phyloP scores from a whole-genome alignment of 73 alveolate species.

The Uronychia setigera region DNA sequence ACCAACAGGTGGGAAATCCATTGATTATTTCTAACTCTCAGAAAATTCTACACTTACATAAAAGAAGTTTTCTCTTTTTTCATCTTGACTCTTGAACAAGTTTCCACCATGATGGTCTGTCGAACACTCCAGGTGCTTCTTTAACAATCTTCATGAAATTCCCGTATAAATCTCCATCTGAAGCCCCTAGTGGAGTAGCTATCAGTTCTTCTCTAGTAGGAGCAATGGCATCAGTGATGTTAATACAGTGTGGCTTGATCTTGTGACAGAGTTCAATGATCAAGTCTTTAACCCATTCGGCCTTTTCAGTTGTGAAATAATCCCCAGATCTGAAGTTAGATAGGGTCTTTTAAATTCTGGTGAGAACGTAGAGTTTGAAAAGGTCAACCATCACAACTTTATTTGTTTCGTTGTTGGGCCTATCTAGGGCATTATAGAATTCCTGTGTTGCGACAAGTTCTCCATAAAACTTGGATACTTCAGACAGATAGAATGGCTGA shows the following conservation, averaged over 20 bases:
- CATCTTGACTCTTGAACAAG: no score
- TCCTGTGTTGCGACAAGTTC: no score
- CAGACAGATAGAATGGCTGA: no score
- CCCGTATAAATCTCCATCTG: constrained; percentile 6
- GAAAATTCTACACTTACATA: no score
- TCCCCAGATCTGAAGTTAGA: constrained; percentile 47
- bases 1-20: no score
- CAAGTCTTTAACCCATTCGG: neutral
- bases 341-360: constrained; percentile 15
- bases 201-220: constrained; percentile 5
- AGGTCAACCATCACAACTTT: neutral
- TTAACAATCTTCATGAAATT: constrained; percentile 7
- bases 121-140: constrained; percentile 9
- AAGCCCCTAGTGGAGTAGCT: constrained; percentile 14
- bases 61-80: no score
- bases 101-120: constrained; percentile 31
- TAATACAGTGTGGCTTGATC: neutral
- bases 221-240: constrained; percentile 8
- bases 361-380: constrained; percentile 17
- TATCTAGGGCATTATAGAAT: no score
- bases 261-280: neutral
- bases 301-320: constrained; percentile 10
- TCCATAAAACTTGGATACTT: no score
- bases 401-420: no score
- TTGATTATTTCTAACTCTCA: no score